A percentile compares a stretch with the other conserved stretches of the same genome.
These are phyloP conservation scores for Agapanthus africanus DNA, from an alignment of 106 monocot species.

Conservation along the genomic window DNA sequence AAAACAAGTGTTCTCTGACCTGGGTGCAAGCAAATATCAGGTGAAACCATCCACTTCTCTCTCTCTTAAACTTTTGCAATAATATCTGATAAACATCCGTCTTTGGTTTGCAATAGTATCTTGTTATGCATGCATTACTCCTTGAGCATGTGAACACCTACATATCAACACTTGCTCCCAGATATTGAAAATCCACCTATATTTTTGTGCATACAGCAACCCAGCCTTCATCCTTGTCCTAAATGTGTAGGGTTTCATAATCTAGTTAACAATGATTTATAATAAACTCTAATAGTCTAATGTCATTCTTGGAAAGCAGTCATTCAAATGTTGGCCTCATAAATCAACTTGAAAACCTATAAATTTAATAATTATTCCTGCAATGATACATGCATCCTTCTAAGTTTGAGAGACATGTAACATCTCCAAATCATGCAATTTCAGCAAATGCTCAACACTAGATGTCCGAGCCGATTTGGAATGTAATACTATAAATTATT, in stretches of 20 bases:
- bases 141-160: background rate
- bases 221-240: background rate
- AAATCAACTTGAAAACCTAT: no score
- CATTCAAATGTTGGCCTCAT: background rate
- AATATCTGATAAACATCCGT: background rate
- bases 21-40: constrained; percentile 97
- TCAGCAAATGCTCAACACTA: background rate
- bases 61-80: background rate
- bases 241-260: background rate
- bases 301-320: background rate
- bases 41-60: constrained; percentile 26
- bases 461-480: background rate
- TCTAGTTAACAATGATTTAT: background rate
- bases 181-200: background rate
- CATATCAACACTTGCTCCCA: background rate
- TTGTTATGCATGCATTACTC: background rate
- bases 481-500: background rate
- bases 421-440: background rate
- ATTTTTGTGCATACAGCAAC: background rate
- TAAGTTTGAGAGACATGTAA: background rate
- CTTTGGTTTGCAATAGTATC: background rate
- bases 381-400: background rate
- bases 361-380: no score
- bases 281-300: background rate
- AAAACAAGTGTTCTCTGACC: constrained; percentile 93